Evolutionary conservation across 176 grass and related monocot species (phyloP), one percentile per base, ranked within the genome.

Genomic region (Lolium multiflorum): DNA sequence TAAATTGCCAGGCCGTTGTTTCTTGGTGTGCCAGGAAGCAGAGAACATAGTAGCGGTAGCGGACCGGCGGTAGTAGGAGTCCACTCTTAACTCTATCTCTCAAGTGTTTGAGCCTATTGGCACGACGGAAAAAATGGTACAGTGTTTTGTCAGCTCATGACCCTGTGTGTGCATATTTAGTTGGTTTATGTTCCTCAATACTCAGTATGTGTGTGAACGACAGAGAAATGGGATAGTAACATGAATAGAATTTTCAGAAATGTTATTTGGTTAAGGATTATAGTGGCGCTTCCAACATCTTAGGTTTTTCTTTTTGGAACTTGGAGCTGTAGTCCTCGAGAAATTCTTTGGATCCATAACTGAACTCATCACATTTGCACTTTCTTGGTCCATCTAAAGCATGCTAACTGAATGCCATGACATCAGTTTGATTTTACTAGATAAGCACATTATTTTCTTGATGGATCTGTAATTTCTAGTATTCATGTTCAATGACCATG

Each of bases 1-100:
- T 91, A 91, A 91, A 91, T 91, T 77, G 81, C 10, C 71, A 47
- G 71, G 77, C 41, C 28, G 1, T 47, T 85, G 28, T 43, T 81
- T 76, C 81, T 81, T 72, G 3, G 49, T 76, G 43, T 81, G 31
- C 46, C 61, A 84, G 37, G 55, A 72, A 88, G 15, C 60, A 3
- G 25, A 60, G 58, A 68, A 4, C n/a, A 1, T 24, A 39, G 41
- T 43, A 43, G 41, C 31, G 31, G 58, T 44, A 51, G 80, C n/a
- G n/a, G 37, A 10, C 18, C 5, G 59, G 24, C 35, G 58, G 8
- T 65, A 66, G 67, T 18, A 84, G 75, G 14, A 41, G 77, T 11
- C 38, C 26, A 57, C 52, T 35, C 21, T 61, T 17, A 28, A 69
- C 46, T 44, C 16, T 44, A 16, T 56, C 62, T 38, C 55, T 28